A percentile compares a stretch with the other conserved stretches of the same genome.
Evolutionary conservation across 371 early-diverging fungal genomes (phyloP).

Genomic region (Chytridium lagenaria): DNA sequence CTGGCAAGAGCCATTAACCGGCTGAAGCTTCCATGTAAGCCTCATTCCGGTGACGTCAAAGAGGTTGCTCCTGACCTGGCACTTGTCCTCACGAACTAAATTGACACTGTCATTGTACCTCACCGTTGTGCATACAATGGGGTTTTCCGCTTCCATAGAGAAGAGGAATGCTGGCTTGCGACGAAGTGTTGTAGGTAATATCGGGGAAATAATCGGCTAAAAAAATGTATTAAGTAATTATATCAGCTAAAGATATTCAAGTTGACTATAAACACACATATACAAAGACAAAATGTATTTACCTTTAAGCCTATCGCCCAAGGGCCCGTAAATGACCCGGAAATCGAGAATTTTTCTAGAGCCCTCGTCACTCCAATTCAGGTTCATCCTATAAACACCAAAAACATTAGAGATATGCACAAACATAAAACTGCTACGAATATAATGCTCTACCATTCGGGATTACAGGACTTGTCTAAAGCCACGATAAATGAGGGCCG

Average conservation of each 20-base stretch:
- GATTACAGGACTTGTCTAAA: no score
- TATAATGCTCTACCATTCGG: no score
- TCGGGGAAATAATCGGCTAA: no score
- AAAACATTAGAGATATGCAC: not conserved
- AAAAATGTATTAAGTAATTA: no score
- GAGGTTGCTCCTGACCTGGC: not conserved
- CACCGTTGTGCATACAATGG: not conserved
- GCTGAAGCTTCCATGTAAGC: not conserved
- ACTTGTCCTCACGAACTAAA: not conserved
- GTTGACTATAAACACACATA: not conserved
- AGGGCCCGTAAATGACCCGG: conserved; percentile 8
- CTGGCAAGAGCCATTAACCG: not conserved
- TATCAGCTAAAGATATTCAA: no score
- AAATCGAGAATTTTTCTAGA: not conserved
- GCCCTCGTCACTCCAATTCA: not conserved
- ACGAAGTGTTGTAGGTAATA: not conserved
- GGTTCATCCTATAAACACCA: conserved; percentile 14
- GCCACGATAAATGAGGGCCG: no score
- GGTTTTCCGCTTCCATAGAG: no score
- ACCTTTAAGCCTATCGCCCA: conserved; percentile 7
- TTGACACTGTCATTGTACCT: not conserved
- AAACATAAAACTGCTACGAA: not conserved
- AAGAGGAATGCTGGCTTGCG: no score
- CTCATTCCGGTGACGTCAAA: not conserved
- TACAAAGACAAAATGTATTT: not conserved